Base-by-base conservation (phyloP, 2,329 filamentous ascomycete species). In the Fusarium sp. region DNA sequence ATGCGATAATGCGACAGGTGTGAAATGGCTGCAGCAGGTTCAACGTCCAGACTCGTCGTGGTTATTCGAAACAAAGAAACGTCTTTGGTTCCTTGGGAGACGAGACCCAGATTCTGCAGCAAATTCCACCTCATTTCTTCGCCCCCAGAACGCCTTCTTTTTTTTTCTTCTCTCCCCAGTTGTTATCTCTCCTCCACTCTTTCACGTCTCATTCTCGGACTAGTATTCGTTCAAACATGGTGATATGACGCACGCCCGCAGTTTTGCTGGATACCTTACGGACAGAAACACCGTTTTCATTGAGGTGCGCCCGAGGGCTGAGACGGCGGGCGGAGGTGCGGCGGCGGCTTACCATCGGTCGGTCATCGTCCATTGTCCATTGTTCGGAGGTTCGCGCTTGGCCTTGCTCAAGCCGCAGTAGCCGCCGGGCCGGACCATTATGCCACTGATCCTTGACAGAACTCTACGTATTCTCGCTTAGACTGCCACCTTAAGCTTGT, bases 401-500 rank as follows among this genome's bases (percentile, higher is more conserved):
- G 54, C 67, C 52, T 72, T 67, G 57, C 56, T 64, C 64, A 59
- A 78, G 76, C 76, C 77, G 77, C 77, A 79, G 78, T 75, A 79
- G 77, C 76, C 77, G 77, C 77, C 77, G 76, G 77, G 67, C 77
- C 77, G 77, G 76, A 74, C 76, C 76, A 77, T 70, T 58, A 64
- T 70, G 66, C 65, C 58, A 66, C 58, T 48, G 45, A 60, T 48
- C 71, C 67, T 70, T 69, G 23, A 56, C 63, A 67, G 48, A 70
- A 57, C 69, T 63, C 45, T 64, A 66, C 62, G 52, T 67, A 45
- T 43, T 30, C 61, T 63, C 60, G 54, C 62, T 68, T 63, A 62
- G 34, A 23, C 52, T 50, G 62, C 34, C 63, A 54, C 7, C 9
- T 58, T 61, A 30, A 64, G 56, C 56, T 60, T 64, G 37, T 43